Evolutionary conservation across 306 rosid genomes (phyloP).

Genomic region (Bauhinia variegata): DNA sequence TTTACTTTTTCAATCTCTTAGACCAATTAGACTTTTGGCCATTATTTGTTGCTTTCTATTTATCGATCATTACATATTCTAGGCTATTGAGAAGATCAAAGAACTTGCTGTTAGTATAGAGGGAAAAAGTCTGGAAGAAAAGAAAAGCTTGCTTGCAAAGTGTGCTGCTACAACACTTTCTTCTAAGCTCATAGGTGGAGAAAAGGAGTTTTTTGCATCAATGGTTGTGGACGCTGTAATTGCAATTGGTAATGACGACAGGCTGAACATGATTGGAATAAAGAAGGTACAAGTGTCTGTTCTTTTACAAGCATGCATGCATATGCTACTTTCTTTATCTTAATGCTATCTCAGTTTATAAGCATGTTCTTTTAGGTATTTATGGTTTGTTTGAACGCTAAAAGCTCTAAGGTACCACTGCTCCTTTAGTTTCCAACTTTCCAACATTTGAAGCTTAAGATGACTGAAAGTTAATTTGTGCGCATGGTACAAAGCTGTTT

Average conservation of each 20-base stretch:
- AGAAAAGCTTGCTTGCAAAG: constrained; percentile 82
- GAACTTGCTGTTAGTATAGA: constrained; percentile 89
- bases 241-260: constrained; percentile 86
- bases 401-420: not conserved
- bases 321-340: not conserved
- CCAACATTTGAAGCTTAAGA: not conserved
- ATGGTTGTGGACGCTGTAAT: constrained; percentile 95
- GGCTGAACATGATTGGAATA: constrained; percentile 96
- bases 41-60: constrained; percentile 5
- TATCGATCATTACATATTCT: not conserved
- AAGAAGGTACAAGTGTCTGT: constrained; percentile 66
- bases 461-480: no score
- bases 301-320: not conserved
- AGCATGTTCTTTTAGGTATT: not conserved
- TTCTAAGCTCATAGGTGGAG: constrained; percentile 97
- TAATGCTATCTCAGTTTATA: not conserved
- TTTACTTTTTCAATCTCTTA: not conserved
- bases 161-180: constrained; percentile 99
- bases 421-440: not conserved
- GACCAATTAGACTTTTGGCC: not conserved
- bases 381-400: not conserved
- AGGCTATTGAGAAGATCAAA: constrained; percentile 90
- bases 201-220: constrained; percentile 91
- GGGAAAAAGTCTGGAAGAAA: constrained; percentile 93
- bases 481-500: no score